Conservation (phyloP, 768 basidiomycete species). For the Lanmaoa rubissima region DNA sequence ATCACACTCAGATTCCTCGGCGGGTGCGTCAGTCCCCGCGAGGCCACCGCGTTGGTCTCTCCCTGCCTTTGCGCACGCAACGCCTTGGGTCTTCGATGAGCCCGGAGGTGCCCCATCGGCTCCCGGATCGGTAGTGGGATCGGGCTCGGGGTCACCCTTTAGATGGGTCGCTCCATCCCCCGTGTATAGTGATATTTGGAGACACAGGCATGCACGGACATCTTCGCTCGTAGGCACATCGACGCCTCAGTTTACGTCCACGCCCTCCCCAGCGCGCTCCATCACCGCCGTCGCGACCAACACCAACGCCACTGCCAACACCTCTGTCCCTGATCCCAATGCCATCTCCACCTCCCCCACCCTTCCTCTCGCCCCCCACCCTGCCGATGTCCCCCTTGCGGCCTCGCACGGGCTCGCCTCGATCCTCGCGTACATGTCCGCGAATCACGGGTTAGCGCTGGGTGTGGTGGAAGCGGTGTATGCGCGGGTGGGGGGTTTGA, state of each 20-base stretch:
- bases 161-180: background rate
- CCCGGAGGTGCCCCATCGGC: background rate
- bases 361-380: slow-evolving; percentile 2
- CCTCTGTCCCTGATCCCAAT: background rate
- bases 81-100: slow-evolving; percentile 2
- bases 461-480: slow-evolving; percentile 43
- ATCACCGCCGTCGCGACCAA: background rate
- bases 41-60: slow-evolving; percentile 20
- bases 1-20: slow-evolving; percentile 13
- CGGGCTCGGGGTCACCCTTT: background rate
- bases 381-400: slow-evolving; percentile 14
- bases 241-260: background rate
- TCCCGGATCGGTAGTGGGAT: background rate
- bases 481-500: slow-evolving; percentile 32
- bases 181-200: background rate
- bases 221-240: background rate
- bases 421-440: slow-evolving; percentile 40
- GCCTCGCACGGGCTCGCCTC: slow-evolving; percentile 30
- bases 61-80: slow-evolving; percentile 1
- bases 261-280: slow-evolving; percentile 10
- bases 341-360: background rate
- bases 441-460: slow-evolving; percentile 43
- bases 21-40: background rate
- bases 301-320: too few species aligned
- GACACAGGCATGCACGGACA: background rate